Percentiles rank a stretch among this genome's conserved stretches.
Conservation (phyloP, 768 basidiomycete species). For the Tricholoma hemisulphureum region DNA sequence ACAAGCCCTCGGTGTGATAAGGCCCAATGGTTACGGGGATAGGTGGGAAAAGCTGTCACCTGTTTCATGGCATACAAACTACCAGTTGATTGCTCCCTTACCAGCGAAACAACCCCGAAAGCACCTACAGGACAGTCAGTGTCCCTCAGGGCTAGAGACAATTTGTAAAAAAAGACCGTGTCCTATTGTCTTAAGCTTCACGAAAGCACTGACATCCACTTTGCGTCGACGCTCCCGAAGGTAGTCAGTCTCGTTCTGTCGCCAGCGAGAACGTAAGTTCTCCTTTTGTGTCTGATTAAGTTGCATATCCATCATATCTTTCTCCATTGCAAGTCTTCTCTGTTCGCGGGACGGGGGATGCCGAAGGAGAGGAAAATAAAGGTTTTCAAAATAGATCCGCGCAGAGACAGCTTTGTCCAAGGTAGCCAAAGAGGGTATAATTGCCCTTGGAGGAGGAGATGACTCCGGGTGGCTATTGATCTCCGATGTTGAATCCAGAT, state of each 20-base stretch:
- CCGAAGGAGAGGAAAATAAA: constrained; percentile 83
- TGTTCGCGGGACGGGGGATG: constrained; percentile 85
- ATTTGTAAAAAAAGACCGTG: constrained; percentile 56
- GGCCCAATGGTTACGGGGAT: constrained; percentile 10
- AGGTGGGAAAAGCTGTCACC: constrained; percentile 41
- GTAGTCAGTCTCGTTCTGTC: constrained; percentile 86
- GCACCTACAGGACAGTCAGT: constrained; percentile 57
- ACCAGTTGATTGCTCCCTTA: constrained; percentile 76
- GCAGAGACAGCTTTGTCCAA: constrained; percentile 92
- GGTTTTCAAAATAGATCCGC: constrained; percentile 91
- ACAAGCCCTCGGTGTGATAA: constrained; percentile 19
- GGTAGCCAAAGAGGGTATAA: constrained; percentile 85
- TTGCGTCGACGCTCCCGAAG: constrained; percentile 80
- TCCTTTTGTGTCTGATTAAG: constrained; percentile 71
- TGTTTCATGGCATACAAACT: constrained; percentile 96
- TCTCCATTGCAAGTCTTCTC: constrained; percentile 82
- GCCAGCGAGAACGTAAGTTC: constrained; percentile 70
- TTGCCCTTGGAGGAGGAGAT: constrained; percentile 50
- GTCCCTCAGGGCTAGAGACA: constrained; percentile 10
- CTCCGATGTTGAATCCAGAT: constrained; percentile 40
- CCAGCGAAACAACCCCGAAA: constrained; percentile 94
- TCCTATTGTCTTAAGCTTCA: constrained; percentile 90
- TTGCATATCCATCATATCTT: constrained; percentile 75
- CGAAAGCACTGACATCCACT: constrained; percentile 82
- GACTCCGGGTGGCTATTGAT: constrained; percentile 28